Evolutionary conservation across 768 basidiomycete species (phyloP).

Genomic region (Auriscalpium orientale): DNA sequence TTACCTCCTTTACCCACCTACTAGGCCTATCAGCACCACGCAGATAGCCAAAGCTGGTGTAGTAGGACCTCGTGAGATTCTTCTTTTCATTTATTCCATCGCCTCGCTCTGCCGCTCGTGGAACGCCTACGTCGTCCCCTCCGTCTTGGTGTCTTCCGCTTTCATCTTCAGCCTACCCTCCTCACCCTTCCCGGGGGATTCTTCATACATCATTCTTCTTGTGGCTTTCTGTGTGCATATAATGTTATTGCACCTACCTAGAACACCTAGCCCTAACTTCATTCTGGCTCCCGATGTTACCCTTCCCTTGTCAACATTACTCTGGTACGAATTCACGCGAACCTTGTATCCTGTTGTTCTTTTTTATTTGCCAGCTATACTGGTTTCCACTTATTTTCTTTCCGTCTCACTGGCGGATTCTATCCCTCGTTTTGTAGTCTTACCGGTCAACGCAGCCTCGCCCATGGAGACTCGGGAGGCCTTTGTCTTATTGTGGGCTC

Average conservation of each 20-base stretch:
- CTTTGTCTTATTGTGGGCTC: constrained; percentile 31
- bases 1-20: constrained; percentile 29
- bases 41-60: constrained; percentile 5
- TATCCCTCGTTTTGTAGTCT: constrained; percentile 13
- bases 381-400: constrained; percentile 36
- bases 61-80: constrained; percentile 27
- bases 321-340: constrained; percentile 30
- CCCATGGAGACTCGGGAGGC: constrained; percentile 43
- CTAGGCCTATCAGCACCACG: constrained; percentile 19
- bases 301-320: constrained; percentile 40
- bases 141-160: constrained; percentile 31
- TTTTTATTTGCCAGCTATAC: constrained; percentile 43
- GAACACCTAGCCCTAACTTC: constrained; percentile 36
- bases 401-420: constrained; percentile 40
- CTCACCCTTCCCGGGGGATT: constrained; percentile 33
- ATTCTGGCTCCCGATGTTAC: constrained; percentile 30
- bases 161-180: constrained; percentile 36
- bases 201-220: constrained; percentile 35
- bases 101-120: constrained; percentile 28
- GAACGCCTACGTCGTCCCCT: constrained; percentile 27
- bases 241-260: constrained; percentile 39
- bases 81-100: constrained; percentile 33
- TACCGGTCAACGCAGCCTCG: constrained; percentile 13
- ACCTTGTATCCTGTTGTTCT: constrained; percentile 32
- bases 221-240: constrained; percentile 34